A percentile compares a stretch with the other conserved stretches of the same genome.
These are phyloP conservation scores for Trichoderma simmonsii DNA, from an alignment of 2,329 filamentous ascomycete species.

Conservation along the genomic window DNA sequence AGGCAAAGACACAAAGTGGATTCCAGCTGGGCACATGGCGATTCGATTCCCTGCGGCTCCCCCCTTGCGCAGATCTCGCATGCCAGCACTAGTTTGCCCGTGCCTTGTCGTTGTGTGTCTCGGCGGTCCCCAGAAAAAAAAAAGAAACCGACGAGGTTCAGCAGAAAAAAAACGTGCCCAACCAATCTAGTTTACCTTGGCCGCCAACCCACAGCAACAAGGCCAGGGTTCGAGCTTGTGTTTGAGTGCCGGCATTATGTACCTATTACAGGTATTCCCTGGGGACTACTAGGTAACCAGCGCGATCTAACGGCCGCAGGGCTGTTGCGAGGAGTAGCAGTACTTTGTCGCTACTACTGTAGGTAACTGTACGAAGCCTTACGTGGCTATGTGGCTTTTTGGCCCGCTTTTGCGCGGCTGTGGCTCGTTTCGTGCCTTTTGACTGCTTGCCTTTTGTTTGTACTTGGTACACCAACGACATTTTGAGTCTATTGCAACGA, in stretches of 20 bases:
- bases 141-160: neutral
- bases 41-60: neutral
- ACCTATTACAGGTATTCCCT: too few relatives aligned
- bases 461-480: neutral
- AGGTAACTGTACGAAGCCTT: too few relatives aligned
- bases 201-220: neutral
- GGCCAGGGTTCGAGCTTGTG: neutral
- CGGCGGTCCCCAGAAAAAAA: neutral
- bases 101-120: neutral
- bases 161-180: neutral
- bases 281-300: too few relatives aligned
- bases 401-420: neutral
- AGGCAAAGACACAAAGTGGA: neutral
- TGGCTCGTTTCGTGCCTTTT: neutral
- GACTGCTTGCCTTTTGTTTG: neutral
- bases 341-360: too few relatives aligned
- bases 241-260: neutral
- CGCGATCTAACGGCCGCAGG: neutral
- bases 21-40: neutral
- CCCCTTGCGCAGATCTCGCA: slow-evolving; percentile 8
- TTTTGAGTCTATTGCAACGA: neutral
- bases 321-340: neutral
- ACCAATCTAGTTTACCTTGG: too few relatives aligned
- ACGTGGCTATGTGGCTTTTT: neutral
- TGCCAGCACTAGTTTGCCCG: neutral